These are phyloP conservation scores for Talaromyces sp. DNA, from an alignment of 2,329 filamentous ascomycete species.

Conservation along the genomic window DNA sequence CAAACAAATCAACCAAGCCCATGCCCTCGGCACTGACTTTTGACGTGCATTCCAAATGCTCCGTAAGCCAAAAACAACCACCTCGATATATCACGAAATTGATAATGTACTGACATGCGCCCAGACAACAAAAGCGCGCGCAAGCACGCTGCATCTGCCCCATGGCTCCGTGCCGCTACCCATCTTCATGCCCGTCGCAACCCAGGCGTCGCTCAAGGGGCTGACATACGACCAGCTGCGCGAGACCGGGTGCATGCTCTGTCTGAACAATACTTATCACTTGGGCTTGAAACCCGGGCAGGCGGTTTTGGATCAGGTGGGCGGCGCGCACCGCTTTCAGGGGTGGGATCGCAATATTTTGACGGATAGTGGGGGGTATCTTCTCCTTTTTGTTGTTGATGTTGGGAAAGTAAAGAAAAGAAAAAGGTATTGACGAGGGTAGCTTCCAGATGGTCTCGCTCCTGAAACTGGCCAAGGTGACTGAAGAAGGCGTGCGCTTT, in stretches of 20 bases:
- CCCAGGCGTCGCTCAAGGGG: conserved; percentile 91
- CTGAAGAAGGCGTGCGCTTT: conserved; percentile 92
- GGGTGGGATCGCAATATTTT: conserved; percentile 94
- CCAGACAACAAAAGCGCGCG: conserved; percentile 93
- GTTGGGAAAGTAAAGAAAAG: too few relatives aligned
- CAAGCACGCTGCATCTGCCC: conserved; percentile 78
- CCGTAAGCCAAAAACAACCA: too few relatives aligned
- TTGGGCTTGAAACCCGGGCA: conserved; percentile 92
- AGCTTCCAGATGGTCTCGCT: conserved; percentile 99
- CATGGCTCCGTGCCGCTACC: conserved; percentile 88
- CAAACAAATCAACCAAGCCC: conserved; percentile 15
- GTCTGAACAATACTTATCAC: conserved; percentile 97
- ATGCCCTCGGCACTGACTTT: conserved; percentile 65
- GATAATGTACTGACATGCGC: too few relatives aligned
- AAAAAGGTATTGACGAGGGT: not conserved
- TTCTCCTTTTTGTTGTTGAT: not conserved
- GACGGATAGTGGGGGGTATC: conserved; percentile 57
- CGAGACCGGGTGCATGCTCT: conserved; percentile 80
- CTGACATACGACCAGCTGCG: conserved; percentile 89
- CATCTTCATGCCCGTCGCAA: conserved; percentile 98
- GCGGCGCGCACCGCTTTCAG: conserved; percentile 90
- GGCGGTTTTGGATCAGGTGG: conserved; percentile 76
- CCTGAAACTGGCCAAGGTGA: conserved; percentile 85
- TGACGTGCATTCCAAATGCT: conserved; percentile 72
- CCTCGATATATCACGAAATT: too few relatives aligned